Evolutionary conservation across 768 basidiomycete species (phyloP), one percentile per base, ranked within the genome.

Genomic region (Panellus pusillus): DNA sequence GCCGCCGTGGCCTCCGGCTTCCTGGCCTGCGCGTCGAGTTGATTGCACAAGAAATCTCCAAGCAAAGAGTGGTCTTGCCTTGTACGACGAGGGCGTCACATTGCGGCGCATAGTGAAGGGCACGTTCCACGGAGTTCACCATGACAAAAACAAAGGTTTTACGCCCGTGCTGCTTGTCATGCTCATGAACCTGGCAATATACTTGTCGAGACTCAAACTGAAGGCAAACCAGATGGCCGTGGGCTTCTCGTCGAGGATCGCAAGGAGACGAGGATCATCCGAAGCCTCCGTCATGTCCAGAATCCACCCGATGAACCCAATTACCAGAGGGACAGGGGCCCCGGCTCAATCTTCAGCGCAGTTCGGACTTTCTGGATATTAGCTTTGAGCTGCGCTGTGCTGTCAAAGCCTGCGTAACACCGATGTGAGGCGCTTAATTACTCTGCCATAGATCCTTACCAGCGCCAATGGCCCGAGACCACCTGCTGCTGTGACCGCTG

Each of bases 301-400:
- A 42, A 75, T 71, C 80, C 81, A 87, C 32, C 74, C 76, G 19
- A 87, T 60, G 63, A 80, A 78, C 2, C 86, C 86, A 17, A 83
- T 71, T 12, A 84, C 86, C 36, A 84, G 65, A 0, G 81, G 82
- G 31, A 82, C 70, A 1, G 74, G 68, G 3, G 66, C 65, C 13
- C 64, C 19, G 58, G 54, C 8, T 61, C 42, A 5, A 75, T 54
- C 1, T 55, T 50, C 36, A 83, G 73, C 1, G 43, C 58, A 14
- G 51, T 37, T 9, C 78, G 74, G 3, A 73, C 73, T 14, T 70
- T 56, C 7, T 66, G 67, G 13, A 86, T 53, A 49, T 83, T 71
- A n/a, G 67, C 58, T 27, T 61, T 68, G 47, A 84, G 62, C 19
- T 64, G 57, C 27, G 68, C 60, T 13, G 71, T 63, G 17, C 67